Evolutionary conservation across 2,329 filamentous ascomycete species (phyloP), one percentile per base, ranked within the genome.

Genomic region (Rutstroemia sp.): DNA sequence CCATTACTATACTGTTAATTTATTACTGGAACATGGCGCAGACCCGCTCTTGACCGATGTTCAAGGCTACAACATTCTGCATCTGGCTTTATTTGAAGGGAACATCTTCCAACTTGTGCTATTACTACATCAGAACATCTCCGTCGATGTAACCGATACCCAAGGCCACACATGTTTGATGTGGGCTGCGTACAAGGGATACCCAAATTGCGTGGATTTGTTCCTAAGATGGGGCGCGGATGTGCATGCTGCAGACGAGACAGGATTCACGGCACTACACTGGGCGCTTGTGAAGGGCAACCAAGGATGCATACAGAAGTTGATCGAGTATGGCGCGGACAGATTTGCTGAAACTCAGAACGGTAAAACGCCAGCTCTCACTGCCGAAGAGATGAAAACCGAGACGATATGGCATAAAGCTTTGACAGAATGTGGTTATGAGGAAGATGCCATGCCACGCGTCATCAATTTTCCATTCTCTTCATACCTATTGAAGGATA

Each of bases 151-250:
- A 5, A 79, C 87, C 53, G 94, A 99, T 73, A 83, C 83, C 51
- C 92, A 91, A 69, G 90, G 92, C 5, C 95, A 99, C 72, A 97
- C 94, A 1, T 87, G 87, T 59, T 78, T 99, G 59, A 99, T 99
- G 94, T 99, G 94, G 94, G 90, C 94, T 17, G 92, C 92, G 16
- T 99, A 99, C 76, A 99, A 99, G 73, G 94, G 95, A 38, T 96
- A 87, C 69, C 89, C 92, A 0, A 85, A 87, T 48, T 95, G 90
- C 65, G 92, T 97, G 48, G 94, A 97, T 69, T 72, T 97, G 45
- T 92, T 96, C 63, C 75, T 99, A 58, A 84, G 91, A 64, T 99
- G 94, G 91, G 95, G 94, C 53, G 94, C 94, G 39, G 94, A 91
- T 69, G 90, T 96, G 8, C 90, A 95, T 71, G 87, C 89, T 37